Evolutionary conservation across 2,329 filamentous ascomycete genomes (phyloP).

Genomic region (Rhinocladiella mackenziei): DNA sequence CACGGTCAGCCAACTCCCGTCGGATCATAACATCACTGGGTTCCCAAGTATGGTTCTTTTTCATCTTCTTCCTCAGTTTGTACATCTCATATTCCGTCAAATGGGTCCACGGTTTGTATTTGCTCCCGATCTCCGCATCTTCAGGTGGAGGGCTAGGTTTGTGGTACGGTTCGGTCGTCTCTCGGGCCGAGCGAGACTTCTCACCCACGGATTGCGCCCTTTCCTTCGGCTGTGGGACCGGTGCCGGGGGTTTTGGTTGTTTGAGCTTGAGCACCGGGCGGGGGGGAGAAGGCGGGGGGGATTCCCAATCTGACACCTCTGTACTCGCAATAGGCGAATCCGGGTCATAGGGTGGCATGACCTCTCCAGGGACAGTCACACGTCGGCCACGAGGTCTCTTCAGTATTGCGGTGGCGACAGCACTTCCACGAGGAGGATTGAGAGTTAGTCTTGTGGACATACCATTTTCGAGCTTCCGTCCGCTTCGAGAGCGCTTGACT

Average conservation of each 20-base stretch:
- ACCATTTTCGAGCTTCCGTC: constrained; percentile 38
- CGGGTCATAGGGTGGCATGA: constrained; percentile 39
- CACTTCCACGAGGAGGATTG: constrained; percentile 26
- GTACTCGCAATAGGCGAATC: constrained; percentile 46
- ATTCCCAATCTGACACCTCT: constrained; percentile 44
- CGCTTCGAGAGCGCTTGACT: constrained; percentile 40
- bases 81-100: constrained; percentile 66
- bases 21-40: constrained; percentile 65
- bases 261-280: constrained; percentile 34
- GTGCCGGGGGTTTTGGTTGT: constrained; percentile 41
- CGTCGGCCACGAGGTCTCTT: constrained; percentile 40
- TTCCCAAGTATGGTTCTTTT: constrained; percentile 67
- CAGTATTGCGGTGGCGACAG: constrained; percentile 24
- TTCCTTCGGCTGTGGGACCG: constrained; percentile 24
- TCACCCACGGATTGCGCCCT: constrained; percentile 13
- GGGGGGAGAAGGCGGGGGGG: constrained; percentile 32
- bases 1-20: constrained; percentile 57
- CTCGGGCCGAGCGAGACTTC: constrained; percentile 18
- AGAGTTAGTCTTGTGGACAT: constrained; percentile 41
- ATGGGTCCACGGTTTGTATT: constrained; percentile 60
- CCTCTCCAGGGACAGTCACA: constrained; percentile 35
- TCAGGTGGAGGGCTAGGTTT: constrained; percentile 50
- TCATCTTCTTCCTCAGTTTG: constrained; percentile 63
- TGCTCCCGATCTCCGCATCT: constrained; percentile 57
- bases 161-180: constrained; percentile 23